These are phyloP conservation scores for Suillus weaverae DNA, from an alignment of 768 basidiomycete genomes.

Conservation along the genomic window DNA sequence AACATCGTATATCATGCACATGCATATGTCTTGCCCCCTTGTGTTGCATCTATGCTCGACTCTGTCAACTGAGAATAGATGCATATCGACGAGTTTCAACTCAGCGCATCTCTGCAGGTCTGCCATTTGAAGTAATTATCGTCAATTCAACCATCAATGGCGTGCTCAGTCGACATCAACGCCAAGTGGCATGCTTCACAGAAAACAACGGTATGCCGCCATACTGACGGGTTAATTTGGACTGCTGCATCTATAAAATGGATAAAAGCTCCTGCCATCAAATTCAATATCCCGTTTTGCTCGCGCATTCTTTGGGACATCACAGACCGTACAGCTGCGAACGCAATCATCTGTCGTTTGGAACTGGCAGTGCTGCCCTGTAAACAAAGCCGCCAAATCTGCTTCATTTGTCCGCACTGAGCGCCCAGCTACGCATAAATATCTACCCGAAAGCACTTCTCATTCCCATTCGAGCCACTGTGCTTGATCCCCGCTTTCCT, in stretches of 20 bases:
- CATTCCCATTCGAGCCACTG: background rate
- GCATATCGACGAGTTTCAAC: background rate
- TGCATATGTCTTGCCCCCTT: too few relatives aligned
- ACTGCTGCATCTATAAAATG: background rate
- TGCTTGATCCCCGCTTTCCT: background rate
- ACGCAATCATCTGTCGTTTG: background rate
- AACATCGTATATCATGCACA: too few relatives aligned
- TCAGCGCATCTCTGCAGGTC: background rate
- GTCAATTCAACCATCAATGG: slow-evolving; percentile 13
- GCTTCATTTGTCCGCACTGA: background rate
- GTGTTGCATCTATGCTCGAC: too few relatives aligned
- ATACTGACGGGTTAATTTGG: background rate
- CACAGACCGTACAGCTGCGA: background rate
- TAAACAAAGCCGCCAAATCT: background rate
- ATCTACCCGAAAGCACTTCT: background rate
- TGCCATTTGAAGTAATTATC: background rate
- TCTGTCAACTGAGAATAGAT: too few relatives aligned
- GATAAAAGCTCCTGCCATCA: background rate
- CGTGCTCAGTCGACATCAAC: slow-evolving; percentile 18
- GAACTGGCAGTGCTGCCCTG: background rate
- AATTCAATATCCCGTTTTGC: background rate
- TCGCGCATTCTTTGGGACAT: background rate
- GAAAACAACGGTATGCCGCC: background rate
- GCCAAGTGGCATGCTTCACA: background rate
- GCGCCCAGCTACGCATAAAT: background rate